Evolutionary conservation across 2,329 filamentous ascomycete species (phyloP).

Genomic region (Talaromyces sp.): DNA sequence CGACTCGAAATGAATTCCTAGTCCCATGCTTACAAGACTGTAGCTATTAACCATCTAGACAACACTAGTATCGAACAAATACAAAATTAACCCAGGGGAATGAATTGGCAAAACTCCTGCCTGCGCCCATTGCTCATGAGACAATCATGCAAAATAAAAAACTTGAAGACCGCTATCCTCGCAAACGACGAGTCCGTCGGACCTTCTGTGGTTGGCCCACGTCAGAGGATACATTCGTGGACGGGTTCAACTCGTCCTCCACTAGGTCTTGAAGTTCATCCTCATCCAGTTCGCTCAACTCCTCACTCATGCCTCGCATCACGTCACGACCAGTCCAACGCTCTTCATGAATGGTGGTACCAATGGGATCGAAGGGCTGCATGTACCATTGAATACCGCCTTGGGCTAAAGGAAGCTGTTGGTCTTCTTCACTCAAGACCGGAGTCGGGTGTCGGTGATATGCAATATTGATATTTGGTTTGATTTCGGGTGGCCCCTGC

Average conservation of each 20-base stretch:
- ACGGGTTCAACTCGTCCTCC: slow-evolving; percentile 50
- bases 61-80: too few relatives aligned
- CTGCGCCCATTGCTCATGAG: slow-evolving; percentile 19
- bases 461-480: slow-evolving; percentile 34
- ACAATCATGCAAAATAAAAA: slow-evolving; percentile 4
- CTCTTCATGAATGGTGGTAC: slow-evolving; percentile 78
- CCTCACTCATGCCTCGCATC: slow-evolving; percentile 75
- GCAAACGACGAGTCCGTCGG: slow-evolving; percentile 25
- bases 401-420: slow-evolving; percentile 58
- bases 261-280: slow-evolving; percentile 76
- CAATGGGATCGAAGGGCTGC: slow-evolving; percentile 74
- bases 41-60: not conserved
- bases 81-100: not conserved
- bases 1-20: too few relatives aligned
- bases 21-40: not conserved
- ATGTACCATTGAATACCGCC: slow-evolving; percentile 91
- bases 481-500: slow-evolving; percentile 21
- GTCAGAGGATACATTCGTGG: slow-evolving; percentile 13
- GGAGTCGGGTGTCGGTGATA: slow-evolving; percentile 52
- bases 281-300: slow-evolving; percentile 88
- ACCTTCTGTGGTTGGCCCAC: slow-evolving; percentile 15
- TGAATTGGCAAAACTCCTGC: slow-evolving; percentile 13
- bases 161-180: slow-evolving; percentile 10
- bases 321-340: slow-evolving; percentile 73
- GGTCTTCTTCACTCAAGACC: slow-evolving; percentile 46